Evolutionary conservation across 2,329 filamentous ascomycete genomes (phyloP), one percentile per base, ranked within the genome.

Genomic region (Akanthomyces lecanii): DNA sequence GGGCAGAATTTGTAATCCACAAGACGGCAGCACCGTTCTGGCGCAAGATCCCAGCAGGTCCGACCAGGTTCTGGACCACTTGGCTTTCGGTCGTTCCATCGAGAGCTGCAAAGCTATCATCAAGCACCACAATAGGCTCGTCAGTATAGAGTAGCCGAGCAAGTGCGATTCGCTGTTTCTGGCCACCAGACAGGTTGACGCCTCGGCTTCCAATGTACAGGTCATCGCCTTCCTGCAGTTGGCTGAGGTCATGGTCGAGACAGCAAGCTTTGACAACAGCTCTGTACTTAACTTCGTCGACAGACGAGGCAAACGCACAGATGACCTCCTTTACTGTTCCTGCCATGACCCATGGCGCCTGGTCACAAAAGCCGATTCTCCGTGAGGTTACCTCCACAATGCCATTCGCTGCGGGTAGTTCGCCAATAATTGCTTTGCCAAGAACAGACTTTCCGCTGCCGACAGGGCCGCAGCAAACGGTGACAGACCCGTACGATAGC

Each of bases 1-100:
- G 69, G 2, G 71, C 73, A 4, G 69, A 70, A n/a, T 74, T 76
- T 2, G 70, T 71, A 5, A 73, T 67, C 28, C 74, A 67, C 3
- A 78, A 7, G 0, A 77, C 73, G 0, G 76, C 74, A 14, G 68
- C 71, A 1, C 65, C 63, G 4, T 64, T 54, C 21, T 67, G 65
- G 10, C 68, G 67, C 0, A 76, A 61, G 0, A 76, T 60, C 0
- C 77, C 76, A 3, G 66, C 53, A 0, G 68, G 53, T 0, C 64
- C 61, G 33, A 65, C 51, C 5, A 67, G 56, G 30, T 67, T 66
- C 4, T 66, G 40, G 4, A 68, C 53, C 1, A 67, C 57, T 14
- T 36, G 40, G 18, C 47, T 63, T 51, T 68, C 67, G 0, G 67
- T 68, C 1, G 52, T 62, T 45, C 67, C 67, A 7, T 68, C 67